Evolutionary conservation across 371 early-diverging fungal genomes (phyloP), one percentile per base, ranked within the genome.

Genomic region (Haplosporangium sp.): DNA sequence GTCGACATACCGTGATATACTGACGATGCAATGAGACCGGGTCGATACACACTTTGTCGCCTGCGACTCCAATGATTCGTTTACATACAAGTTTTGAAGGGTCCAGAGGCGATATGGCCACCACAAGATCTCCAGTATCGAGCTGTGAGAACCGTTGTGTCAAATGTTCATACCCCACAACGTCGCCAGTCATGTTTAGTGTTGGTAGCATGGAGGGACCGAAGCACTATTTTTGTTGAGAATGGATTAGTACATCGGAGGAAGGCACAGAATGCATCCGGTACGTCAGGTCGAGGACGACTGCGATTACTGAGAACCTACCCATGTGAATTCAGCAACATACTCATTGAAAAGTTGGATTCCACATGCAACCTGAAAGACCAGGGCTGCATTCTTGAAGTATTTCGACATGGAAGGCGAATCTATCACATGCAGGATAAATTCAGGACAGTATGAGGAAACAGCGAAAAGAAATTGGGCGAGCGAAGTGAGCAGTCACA

Each of bases 121-220:
- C 90, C 0, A 96, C 86, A 7, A 96, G 87, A 63, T 95, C 95
- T 1, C 95, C 95, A 23, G 89, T 83, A 42, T 81, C 67, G 16
- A 89, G 67, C 0, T 83, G 82, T 59, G 83, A 76, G 67, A 86
- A 84, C 29, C 83, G 84, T 43, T 83, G 85, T 5, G 89, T 85
- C 10, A 94, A 55, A 53, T 87, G 86, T 47, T 94, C 94, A 43
- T 91, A 83, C 8, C 86, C 84, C 2, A 94, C 88, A 37, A 91
- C 53, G 62, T 90, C 89, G 23, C 93, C 91, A 11, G 85, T 81
- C 82, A 89, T 86, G 74, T 91, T 89, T 59, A 94, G 86, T 18
- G 91, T 92, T 1, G 95, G 94, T 4, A 95, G 85, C 95, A 95
- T 95, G 46, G 94, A 93, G 0, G 95, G 95, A 0, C 95, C 95